phyloP scores from a whole-genome alignment of 257 asterid genomes.

The Nemophila menziesii region DNA sequence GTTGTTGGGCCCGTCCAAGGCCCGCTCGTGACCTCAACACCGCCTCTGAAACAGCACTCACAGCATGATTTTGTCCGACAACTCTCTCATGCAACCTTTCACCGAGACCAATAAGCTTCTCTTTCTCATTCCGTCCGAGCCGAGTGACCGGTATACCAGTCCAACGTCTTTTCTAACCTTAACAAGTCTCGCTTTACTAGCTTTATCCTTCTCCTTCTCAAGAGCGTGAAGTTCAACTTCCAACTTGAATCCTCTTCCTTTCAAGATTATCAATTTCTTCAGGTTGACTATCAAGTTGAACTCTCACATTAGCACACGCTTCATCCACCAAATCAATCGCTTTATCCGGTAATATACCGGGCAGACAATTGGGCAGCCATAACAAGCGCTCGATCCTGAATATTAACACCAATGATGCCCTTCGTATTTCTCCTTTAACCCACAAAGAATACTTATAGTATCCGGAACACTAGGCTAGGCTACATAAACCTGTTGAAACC shows the following conservation, averaged over 20 bases:
- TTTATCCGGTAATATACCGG: slow-evolving; percentile 25
- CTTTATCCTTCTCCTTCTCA: slow-evolving; percentile 32
- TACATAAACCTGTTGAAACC: slow-evolving; percentile 31
- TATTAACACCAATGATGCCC: slow-evolving; percentile 26
- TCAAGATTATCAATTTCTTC: slow-evolving; percentile 29
- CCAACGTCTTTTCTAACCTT: slow-evolving; percentile 88
- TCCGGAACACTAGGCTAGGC: slow-evolving; percentile 29
- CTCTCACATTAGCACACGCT: slow-evolving; percentile 30
- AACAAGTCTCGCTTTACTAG: slow-evolving; percentile 29
- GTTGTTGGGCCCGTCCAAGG: slow-evolving; percentile 79
- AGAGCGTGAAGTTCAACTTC: slow-evolving; percentile 25
- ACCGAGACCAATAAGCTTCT: slow-evolving; percentile 62
- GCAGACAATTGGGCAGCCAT: slow-evolving; percentile 28
- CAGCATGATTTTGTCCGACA: slow-evolving; percentile 69
- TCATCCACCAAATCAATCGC: slow-evolving; percentile 33
- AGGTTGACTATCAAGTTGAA: slow-evolving; percentile 28
- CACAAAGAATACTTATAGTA: slow-evolving; percentile 23
- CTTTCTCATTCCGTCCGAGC: slow-evolving; percentile 84
- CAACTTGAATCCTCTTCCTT: slow-evolving; percentile 24
- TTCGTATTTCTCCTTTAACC: slow-evolving; percentile 26
- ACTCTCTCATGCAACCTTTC: slow-evolving; percentile 31
- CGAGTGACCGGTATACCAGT: slow-evolving; percentile 74
- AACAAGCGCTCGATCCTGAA: slow-evolving; percentile 26
- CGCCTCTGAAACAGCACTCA: slow-evolving; percentile 74
- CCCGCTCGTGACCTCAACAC: slow-evolving; percentile 87